Base-by-base conservation (phyloP, 148 eudicot species). In the Euryodendron excelsum region DNA sequence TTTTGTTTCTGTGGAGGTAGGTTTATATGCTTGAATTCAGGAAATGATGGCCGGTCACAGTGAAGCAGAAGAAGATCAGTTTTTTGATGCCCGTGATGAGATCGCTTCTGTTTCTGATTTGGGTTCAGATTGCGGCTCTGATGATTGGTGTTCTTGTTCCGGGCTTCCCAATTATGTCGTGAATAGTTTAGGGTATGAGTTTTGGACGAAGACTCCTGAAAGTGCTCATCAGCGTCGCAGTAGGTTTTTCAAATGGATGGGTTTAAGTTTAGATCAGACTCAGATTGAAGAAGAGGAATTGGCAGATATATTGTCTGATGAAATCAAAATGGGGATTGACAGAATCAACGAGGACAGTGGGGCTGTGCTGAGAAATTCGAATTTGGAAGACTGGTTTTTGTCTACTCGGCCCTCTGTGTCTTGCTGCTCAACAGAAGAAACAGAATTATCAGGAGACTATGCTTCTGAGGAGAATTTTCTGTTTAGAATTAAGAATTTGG, bases 31-130 rank as follows among this genome's bases (percentile, higher is more conserved):
- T 81, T 65, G 78, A 69, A 80, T 10, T 78, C 39, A 5, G 72
- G 58, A 48, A 61, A 50, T 13, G 80, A 85, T 87, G 90, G 81
- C 45, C 70, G 56, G 58, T 78, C 79, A 36, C 18, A 37, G 78
- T 45, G 82, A 77, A 61, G 69, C 78, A 18, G 83, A 72, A 37
- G 88, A 83, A 72, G 95, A 90, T 56, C 81, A 84, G 45, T 95
- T 89, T 79, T 93, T 85, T 81, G 99, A 95, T 78, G 64, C 92
- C 9, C 79, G 84, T 66, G 94, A 87, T n/a, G 96, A 87, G 75
- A 79, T 84, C 47, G 65, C 87, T 77, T 89, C 93, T 61, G 83
- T 86, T 25, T 92, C 94, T 41, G 96, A 90, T 86, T 81, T 78
- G 11, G 84, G 84, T 78, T 89, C 87, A 11, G 90, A 90, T 79